A percentile compares a stretch with the other conserved stretches of the same genome.
phyloP scores from a whole-genome alignment of 2,329 filamentous ascomycete species.

The Trematosphaeria pertusa region DNA sequence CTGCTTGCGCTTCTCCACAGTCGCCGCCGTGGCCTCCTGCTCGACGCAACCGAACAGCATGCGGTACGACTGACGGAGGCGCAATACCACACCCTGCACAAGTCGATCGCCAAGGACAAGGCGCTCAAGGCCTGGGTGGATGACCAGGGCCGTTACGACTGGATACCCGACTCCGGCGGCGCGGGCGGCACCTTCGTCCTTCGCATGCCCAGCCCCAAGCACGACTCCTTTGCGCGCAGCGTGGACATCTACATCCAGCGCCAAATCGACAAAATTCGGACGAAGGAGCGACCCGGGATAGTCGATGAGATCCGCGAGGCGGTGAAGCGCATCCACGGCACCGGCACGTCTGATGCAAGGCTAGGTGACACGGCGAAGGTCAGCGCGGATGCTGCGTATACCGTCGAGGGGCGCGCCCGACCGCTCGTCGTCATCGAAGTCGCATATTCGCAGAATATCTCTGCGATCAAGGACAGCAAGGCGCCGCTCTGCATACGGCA shows the following conservation, averaged over 20 bases:
- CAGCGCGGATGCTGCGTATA: background rate
- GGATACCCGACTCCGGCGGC: background rate
- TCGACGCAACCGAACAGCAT: background rate
- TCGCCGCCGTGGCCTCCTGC: background rate
- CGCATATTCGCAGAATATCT: background rate
- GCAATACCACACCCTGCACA: background rate
- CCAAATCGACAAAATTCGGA: background rate
- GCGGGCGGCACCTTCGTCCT: background rate
- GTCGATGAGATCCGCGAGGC: background rate
- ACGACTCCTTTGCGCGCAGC: background rate
- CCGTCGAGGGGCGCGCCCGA: background rate
- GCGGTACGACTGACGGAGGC: background rate
- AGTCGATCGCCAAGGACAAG: background rate
- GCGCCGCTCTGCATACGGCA: background rate
- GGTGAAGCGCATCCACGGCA: background rate
- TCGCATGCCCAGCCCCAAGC: background rate
- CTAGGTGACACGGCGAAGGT: background rate
- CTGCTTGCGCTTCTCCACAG: background rate
- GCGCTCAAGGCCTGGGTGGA: background rate
- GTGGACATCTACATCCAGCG: background rate
- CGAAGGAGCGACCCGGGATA: background rate
- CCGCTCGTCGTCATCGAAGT: background rate
- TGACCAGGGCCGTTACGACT: background rate
- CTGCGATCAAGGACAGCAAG: background rate
- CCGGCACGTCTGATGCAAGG: background rate